Conservation (phyloP, 352 stramenopile species). For the Paralagenidium karlingii region DNA sequence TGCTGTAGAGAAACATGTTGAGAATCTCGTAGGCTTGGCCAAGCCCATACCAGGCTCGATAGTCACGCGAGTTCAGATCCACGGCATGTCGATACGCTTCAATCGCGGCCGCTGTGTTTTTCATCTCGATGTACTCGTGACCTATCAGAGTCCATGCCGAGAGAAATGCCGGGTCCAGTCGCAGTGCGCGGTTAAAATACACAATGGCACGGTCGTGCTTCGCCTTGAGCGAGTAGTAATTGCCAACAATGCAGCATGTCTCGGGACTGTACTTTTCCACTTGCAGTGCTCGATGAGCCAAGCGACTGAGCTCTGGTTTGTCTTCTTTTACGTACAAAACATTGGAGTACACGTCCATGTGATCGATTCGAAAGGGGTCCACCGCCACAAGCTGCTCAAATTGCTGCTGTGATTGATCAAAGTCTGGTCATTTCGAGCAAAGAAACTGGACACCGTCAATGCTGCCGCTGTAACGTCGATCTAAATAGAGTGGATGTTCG, state of each 20-base stretch:
- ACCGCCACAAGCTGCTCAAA: conserved; percentile 47
- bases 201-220: conserved; percentile 95
- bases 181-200: conserved; percentile 94
- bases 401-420: conserved; percentile 62
- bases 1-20: conserved; percentile 96
- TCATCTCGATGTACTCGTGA: conserved; percentile 98
- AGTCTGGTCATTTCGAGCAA: conserved; percentile 17
- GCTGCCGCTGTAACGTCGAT: no score
- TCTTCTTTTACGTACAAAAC: conserved; percentile 81
- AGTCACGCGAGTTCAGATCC: conserved; percentile 90
- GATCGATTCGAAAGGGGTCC: conserved; percentile 67
- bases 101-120: conserved; percentile 95
- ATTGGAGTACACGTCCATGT: conserved; percentile 81
- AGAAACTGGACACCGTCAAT: no score
- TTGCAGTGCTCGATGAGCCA: conserved; percentile 85
- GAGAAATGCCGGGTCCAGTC: conserved; percentile 90
- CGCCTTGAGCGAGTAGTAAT: conserved; percentile 83
- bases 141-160: conserved; percentile 97
- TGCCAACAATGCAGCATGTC: conserved; percentile 96
- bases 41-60: conserved; percentile 97
- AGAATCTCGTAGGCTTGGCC: conserved; percentile 98
- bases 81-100: conserved; percentile 92
- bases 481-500: background rate
- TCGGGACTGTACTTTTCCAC: conserved; percentile 97
- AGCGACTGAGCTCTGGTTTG: conserved; percentile 72